A percentile compares a stretch with the other conserved stretches of the same genome.
Evolutionary conservation across 176 grass and related monocot genomes (phyloP).

Genomic region (Cenchrus purpureus): DNA sequence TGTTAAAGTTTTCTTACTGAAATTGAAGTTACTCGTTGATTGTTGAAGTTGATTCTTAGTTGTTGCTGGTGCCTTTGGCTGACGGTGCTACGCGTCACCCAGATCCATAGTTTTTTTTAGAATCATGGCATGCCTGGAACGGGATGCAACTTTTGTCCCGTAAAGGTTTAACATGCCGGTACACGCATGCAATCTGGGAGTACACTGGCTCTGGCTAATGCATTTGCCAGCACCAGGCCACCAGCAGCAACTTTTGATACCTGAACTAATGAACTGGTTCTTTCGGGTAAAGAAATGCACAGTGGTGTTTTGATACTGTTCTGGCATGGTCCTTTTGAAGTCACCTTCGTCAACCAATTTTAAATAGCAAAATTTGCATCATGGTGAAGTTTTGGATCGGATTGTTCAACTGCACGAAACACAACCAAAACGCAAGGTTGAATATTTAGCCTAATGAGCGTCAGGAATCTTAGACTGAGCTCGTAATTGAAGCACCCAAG

Average conservation of each 20-base stretch:
- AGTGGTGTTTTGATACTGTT: background rate
- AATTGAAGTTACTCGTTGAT: too few relatives aligned
- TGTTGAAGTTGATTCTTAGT: too few relatives aligned
- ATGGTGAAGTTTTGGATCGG: background rate
- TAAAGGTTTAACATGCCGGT: constrained; percentile 8
- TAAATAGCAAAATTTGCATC: background rate
- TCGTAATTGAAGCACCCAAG: background rate
- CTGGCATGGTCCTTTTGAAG: background rate
- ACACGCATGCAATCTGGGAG: background rate
- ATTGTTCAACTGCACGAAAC: background rate
- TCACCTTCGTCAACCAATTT: background rate
- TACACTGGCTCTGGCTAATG: background rate
- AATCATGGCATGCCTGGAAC: constrained; percentile 1
- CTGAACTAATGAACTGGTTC: background rate
- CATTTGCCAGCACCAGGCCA: background rate
- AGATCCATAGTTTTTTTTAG: background rate
- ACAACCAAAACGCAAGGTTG: background rate
- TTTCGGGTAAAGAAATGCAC: background rate
- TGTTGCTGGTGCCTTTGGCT: background rate
- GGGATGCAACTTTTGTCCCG: background rate
- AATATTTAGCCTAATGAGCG: background rate
- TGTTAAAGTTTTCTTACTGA: background rate
- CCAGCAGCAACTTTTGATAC: background rate
- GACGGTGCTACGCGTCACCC: background rate
- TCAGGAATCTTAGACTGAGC: constrained; percentile 24